Base-by-base conservation (phyloP, 441 rosid species). In the Macaranga tanarius region DNA sequence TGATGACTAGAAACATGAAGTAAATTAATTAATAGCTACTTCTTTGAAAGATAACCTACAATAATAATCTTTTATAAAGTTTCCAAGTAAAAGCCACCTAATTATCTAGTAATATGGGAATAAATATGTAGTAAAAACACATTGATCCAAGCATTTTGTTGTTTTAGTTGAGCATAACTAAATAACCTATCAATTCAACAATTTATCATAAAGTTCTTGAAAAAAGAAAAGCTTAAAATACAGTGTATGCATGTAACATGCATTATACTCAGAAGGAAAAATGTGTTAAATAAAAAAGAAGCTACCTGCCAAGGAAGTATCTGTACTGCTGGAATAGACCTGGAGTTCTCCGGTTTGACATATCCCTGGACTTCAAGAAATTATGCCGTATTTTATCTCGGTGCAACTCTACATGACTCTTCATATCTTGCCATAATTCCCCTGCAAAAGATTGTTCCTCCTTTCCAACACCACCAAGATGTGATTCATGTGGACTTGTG, bases 221-320 rank as follows among this genome's bases (percentile, higher is more conserved):
- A 1, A 5, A 28, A 16, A 47, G 16, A 73, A 20, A 28, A 45
- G 38, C 38, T 4, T 0, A 5, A 34, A 34, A 34, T 34, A 34
- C 38, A 3, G 38, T 34, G 0, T 34, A 34, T 34, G 38, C 38
- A 34, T 34, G 4, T 34, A 34, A 34, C 38, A 34, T 34, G 38
- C 6, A 66, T 67, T 52, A 20, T 5, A 54, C 28, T 65, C 23
- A 23, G 28, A 62, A 66, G 25, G 48, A 34, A 73, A 56, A 72
- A 51, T 15, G n/a, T 15, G 17, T 50, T 4, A 57, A 40, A 54
- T 50, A 52, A 69, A 51, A 38, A 23, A 59, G 47, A 19, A 47
- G 8, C 78, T 79, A 89, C 97, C 99, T 91, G 78, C 96, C 97
- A 61, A 95, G 92, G 79, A 82, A 93, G 83, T 85, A 90, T 84